Evolutionary conservation across 306 rosid genomes (phyloP), one percentile per base, ranked within the genome.

Genomic region (Quercus suber): DNA sequence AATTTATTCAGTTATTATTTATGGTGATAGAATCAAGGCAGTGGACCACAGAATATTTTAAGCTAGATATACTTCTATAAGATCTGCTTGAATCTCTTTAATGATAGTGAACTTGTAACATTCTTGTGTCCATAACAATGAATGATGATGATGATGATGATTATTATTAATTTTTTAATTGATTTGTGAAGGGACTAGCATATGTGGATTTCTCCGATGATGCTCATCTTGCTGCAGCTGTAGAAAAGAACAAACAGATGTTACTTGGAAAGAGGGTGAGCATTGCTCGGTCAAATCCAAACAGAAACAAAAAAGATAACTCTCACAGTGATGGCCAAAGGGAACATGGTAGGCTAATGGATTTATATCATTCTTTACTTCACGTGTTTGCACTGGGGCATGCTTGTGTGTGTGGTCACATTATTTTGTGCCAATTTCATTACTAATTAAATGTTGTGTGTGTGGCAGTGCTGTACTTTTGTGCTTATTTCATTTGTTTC

Each of bases 141-240:
- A 43, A 67, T 67, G 13, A 8, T 65, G 25, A 65, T 65, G 21
- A 28, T 57, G 78, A 73, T 2, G 45, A 37, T 37, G 27, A 52
- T 59, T 18, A 9, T 77, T 51, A 52, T 79, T 69, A 69, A 79
- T 17, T 41, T 75, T 7, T 55, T 57, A 68, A 68, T 68, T 68
- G 28, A 8, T 33, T 68, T 35, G 27, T 84, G 87, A 72, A 94
- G 98, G 98, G 99, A 58, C 92, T 95, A 78, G 98, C 98, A 5
- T 95, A 93, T 20, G 96, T 91, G 85, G 99, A 93, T 85, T 95
- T 95, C 83, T 77, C 81, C 57, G 94, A 90, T 73, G 92, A 90
- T 73, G 88, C 83, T 68, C 98, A 90, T 82, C 96, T 95, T 56
- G 83, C 84, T 55, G 90, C 92, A 69, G 99, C 97, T n/a, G 57